Evolutionary conservation across 345 rosid species (phyloP).

Genomic region (Pistacia atlantica): DNA sequence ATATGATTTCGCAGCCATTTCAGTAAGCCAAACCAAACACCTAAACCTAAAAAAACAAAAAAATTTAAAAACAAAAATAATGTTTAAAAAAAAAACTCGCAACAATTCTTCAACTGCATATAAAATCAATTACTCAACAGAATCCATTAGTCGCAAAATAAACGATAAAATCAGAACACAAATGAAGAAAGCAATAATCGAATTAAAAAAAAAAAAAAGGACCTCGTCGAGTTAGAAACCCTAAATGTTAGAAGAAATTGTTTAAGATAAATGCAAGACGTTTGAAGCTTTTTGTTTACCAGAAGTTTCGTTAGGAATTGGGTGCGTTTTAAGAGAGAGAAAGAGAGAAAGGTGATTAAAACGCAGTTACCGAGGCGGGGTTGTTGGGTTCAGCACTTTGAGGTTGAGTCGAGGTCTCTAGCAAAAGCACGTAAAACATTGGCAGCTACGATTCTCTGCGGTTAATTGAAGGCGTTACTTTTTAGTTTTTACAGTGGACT

Average conservation of each 20-base stretch:
- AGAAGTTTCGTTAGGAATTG: neutral
- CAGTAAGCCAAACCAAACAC: conserved; percentile 7
- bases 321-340: neutral
- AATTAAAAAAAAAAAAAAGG: neutral
- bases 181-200: neutral
- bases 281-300: neutral
- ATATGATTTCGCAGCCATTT: conserved; percentile 38
- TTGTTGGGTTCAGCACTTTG: conserved; percentile 2
- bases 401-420: neutral
- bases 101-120: neutral
- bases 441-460: neutral
- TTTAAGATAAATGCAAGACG: neutral
- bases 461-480: neutral
- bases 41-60: neutral
- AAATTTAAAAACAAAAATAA: neutral
- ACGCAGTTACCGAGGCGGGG: conserved; percentile 6
- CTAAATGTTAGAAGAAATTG: neutral
- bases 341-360: neutral
- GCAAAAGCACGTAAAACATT: neutral
- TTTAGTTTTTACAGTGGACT: too few species aligned
- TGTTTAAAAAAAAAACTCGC: neutral
- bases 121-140: neutral
- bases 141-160: neutral
- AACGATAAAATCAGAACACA: neutral
- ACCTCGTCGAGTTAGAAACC: conserved; percentile 3